Percentiles rank a stretch among this genome's conserved stretches.
Evolutionary conservation across 2,329 filamentous ascomycete species (phyloP).

Genomic region (Epichloe aotearoae): DNA sequence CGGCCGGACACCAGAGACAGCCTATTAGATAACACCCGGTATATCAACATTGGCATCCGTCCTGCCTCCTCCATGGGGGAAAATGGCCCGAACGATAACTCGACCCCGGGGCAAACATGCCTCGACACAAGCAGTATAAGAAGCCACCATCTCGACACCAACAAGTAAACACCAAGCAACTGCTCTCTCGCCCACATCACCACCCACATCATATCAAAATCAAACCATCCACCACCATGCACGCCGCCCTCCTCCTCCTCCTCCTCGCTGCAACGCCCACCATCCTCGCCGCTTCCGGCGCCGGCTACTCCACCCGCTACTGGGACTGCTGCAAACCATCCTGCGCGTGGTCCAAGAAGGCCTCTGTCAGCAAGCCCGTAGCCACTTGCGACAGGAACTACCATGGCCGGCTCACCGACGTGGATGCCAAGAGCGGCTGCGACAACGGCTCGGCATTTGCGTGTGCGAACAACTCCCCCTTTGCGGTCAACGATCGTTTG

Average conservation of each 20-base stretch:
- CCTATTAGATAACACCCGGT: too few species aligned
- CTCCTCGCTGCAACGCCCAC: slow-evolving; percentile 9
- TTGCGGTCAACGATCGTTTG: slow-evolving; percentile 42
- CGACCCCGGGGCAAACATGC: too few species aligned
- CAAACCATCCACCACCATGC: neutral
- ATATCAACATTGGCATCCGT: too few species aligned
- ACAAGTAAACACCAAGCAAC: neutral
- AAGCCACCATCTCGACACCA: neutral
- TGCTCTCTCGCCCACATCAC: neutral
- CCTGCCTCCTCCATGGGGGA: too few species aligned
- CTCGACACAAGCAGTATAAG: too few species aligned
- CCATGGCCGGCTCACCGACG: slow-evolving; percentile 34
- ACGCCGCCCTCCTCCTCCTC: slow-evolving; percentile 6
- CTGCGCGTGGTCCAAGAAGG: slow-evolving; percentile 48
- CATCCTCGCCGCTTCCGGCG: slow-evolving; percentile 15
- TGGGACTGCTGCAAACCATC: slow-evolving; percentile 63
- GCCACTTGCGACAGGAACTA: slow-evolving; percentile 41
- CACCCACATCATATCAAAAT: neutral
- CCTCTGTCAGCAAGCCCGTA: slow-evolving; percentile 34
- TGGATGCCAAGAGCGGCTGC: slow-evolving; percentile 38
- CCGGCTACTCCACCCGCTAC: slow-evolving; percentile 24
- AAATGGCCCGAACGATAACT: too few species aligned
- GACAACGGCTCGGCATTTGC: slow-evolving; percentile 44
- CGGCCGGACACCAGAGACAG: too few species aligned
- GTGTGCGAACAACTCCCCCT: slow-evolving; percentile 50